Evolutionary conservation across 176 grass and related monocot genomes (phyloP).

Genomic region (Alopecurus myosuroides): DNA sequence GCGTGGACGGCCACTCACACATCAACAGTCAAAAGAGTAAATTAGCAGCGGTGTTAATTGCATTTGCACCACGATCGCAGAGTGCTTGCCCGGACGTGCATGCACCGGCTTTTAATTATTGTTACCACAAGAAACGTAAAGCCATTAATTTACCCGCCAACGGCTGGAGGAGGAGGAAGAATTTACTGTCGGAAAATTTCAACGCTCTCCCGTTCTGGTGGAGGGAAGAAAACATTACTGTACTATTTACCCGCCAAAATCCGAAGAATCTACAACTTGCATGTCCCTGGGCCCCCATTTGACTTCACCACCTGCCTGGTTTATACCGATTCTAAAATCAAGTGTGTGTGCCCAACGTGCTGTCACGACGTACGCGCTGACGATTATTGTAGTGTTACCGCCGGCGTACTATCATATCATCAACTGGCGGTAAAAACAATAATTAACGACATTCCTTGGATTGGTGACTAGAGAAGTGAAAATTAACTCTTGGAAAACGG

Average conservation of each 20-base stretch:
- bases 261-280: slow-evolving; percentile 13
- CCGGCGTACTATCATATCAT: not conserved
- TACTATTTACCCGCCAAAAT: not conserved
- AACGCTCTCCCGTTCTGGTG: not conserved
- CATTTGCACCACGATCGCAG: not conserved
- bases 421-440: not conserved
- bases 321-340: not conserved
- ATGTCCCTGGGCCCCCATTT: not conserved
- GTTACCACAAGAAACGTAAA: slow-evolving; percentile 13
- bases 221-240: not conserved
- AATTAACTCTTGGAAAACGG: not conserved
- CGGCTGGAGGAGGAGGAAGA: not conserved
- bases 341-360: not conserved
- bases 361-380: not conserved
- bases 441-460: not conserved
- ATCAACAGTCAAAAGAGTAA: not conserved
- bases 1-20: too few relatives aligned
- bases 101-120: slow-evolving; percentile 7
- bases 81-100: slow-evolving; percentile 1
- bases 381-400: not conserved
- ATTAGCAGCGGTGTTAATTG: not conserved
- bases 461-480: not conserved
- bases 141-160: not conserved
- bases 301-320: not conserved
- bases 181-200: not conserved